These are phyloP conservation scores for Isabelozyma pseudorhagii DNA, from an alignment of 805 yeast species.

Conservation along the genomic window DNA sequence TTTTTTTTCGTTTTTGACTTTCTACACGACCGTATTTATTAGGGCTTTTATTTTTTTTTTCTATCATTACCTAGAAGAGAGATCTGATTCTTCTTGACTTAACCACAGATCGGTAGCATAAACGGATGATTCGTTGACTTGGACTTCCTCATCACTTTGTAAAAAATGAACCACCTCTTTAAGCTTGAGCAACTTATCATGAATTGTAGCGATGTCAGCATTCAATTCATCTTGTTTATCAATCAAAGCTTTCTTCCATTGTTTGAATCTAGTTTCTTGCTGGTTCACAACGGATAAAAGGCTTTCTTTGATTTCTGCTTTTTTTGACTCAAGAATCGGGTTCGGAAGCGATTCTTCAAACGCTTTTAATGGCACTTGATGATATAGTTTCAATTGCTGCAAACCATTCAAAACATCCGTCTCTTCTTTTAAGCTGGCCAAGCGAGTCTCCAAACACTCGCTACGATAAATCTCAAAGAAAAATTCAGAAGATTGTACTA, in stretches of 20 bases:
- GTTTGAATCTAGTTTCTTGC: conserved; percentile 58
- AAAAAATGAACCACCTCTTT: conserved; percentile 21
- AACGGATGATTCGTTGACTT: not conserved
- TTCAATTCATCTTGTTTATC: conserved; percentile 56
- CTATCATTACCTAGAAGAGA: not conserved
- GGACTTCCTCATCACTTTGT: not conserved
- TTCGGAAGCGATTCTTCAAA: conserved; percentile 41
- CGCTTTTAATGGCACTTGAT: conserved; percentile 25
- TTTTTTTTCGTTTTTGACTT: no score
- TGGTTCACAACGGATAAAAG: conserved; percentile 40
- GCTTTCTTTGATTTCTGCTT: conserved; percentile 39
- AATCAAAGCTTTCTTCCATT: conserved; percentile 57
- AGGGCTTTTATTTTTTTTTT: not conserved
- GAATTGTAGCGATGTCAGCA: conserved; percentile 46
- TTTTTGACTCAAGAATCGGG: conserved; percentile 46
- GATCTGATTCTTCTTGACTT: not conserved
- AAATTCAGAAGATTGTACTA: conserved; percentile 72
- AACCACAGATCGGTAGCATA: not conserved
- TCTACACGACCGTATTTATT: not conserved
- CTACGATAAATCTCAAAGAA: conserved; percentile 70
- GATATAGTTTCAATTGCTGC: conserved; percentile 36
- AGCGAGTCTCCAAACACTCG: conserved; percentile 51
- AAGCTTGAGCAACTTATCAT: conserved; percentile 31
- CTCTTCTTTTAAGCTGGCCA: conserved; percentile 16
- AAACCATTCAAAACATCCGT: conserved; percentile 27